A percentile compares a stretch with the other conserved stretches of the same genome.
Evolutionary conservation across 139 green algal genomes (phyloP).

Genomic region (Chlorella sp.): DNA sequence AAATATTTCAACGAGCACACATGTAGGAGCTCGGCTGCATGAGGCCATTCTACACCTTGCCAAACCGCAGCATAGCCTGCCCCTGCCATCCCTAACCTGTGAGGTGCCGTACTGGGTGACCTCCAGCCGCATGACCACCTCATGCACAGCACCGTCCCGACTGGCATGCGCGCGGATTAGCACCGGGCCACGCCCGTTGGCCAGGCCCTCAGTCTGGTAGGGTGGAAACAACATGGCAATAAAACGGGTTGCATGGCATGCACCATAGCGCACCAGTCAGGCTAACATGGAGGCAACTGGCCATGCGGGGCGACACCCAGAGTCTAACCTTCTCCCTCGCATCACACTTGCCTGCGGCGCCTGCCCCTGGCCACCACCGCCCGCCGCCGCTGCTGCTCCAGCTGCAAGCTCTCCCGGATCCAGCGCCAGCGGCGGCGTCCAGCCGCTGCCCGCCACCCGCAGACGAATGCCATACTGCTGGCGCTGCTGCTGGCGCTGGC

Average conservation of each 20-base stretch:
- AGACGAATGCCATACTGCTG: constrained; percentile 55
- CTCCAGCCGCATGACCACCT: constrained; percentile 67
- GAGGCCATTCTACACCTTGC: no score
- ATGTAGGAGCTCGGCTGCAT: no score
- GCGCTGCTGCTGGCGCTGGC: constrained; percentile 5
- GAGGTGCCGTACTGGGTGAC: constrained; percentile 31
- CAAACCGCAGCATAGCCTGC: no score
- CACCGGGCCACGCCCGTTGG: constrained; percentile 43
- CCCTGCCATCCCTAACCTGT: background rate
- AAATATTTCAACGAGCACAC: no score
- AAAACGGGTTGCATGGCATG: no score
- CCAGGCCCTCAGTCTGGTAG: constrained; percentile 12
- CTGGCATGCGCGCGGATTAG: constrained; percentile 49
- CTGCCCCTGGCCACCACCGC: background rate
- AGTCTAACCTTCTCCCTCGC: background rate
- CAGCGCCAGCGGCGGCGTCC: constrained; percentile 57
- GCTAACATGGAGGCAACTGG: no score
- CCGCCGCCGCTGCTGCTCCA: constrained; percentile 16
- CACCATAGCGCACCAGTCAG: no score
- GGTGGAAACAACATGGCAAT: no score
- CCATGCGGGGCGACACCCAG: no score
- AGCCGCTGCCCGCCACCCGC: constrained; percentile 53
- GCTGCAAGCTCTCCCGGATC: constrained; percentile 15
- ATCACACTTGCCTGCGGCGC: background rate
- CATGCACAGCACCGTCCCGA: constrained; percentile 58